Percentiles rank a stretch among this genome's conserved stretches.
Evolutionary conservation across 106 monocot species (phyloP).

Genomic region (Dendrobium nobile): DNA sequence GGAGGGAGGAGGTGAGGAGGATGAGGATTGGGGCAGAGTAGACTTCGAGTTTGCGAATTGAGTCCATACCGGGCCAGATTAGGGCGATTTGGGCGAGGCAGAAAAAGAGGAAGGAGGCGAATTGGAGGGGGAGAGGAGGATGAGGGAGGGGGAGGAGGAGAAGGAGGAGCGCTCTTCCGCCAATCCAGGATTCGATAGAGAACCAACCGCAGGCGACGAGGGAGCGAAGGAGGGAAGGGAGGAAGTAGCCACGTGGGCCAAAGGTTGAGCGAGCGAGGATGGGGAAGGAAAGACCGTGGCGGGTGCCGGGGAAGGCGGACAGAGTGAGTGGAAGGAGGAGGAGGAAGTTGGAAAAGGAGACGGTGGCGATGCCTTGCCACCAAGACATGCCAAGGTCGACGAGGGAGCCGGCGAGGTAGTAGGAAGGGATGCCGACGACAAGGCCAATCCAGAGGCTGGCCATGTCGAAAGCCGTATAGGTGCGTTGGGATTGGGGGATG

Average conservation of each 20-base stretch:
- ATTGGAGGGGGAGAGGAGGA: slow-evolving; percentile 29
- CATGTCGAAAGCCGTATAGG: slow-evolving; percentile 40
- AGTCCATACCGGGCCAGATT: slow-evolving; percentile 51
- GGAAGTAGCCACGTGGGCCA: slow-evolving; percentile 62
- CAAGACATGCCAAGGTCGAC: slow-evolving; percentile 75
- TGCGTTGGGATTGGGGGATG: slow-evolving; percentile 31
- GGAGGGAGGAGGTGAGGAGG: slow-evolving; percentile 49
- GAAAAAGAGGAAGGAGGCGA: slow-evolving; percentile 65
- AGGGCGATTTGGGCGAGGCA: slow-evolving; percentile 63
- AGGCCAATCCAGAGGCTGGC: slow-evolving; percentile 68
- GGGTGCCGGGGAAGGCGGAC: slow-evolving; percentile 52
- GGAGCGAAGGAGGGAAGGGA: slow-evolving; percentile 73
- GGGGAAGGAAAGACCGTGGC: slow-evolving; percentile 80
- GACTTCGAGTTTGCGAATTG: slow-evolving; percentile 71
- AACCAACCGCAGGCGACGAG: slow-evolving; percentile 96
- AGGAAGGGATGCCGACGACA: slow-evolving; percentile 74
- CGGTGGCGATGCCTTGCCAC: slow-evolving; percentile 58
- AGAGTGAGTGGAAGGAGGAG: slow-evolving; percentile 53
- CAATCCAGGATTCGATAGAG: slow-evolving; percentile 93
- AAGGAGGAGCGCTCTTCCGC: slow-evolving; percentile 62
- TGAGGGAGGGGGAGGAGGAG: slow-evolving; percentile 57
- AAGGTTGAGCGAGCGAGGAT: slow-evolving; percentile 82
- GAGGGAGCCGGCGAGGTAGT: slow-evolving; percentile 72
- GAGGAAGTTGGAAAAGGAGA: slow-evolving; percentile 41
- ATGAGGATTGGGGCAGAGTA: slow-evolving; percentile 74